Evolutionary conservation across 2,329 filamentous ascomycete species (phyloP).

Genomic region (Sporothrix sp.): DNA sequence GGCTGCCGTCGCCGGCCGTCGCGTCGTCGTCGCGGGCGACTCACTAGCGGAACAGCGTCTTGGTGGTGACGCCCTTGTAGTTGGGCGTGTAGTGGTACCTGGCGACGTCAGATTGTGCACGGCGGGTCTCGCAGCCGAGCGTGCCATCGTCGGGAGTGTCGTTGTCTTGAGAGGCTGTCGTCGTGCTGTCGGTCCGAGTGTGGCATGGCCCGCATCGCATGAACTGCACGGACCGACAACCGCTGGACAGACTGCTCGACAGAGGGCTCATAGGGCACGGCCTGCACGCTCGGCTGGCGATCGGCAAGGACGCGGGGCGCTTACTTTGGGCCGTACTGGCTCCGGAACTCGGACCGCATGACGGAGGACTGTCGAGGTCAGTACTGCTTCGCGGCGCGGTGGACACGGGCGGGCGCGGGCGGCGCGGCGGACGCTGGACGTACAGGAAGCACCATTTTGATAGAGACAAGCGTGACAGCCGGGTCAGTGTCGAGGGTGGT

Average conservation of each 20-base stretch:
- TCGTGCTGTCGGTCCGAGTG: too few relatives aligned
- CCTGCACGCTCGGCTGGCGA: too few relatives aligned
- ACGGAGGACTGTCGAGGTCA: constrained; percentile 40
- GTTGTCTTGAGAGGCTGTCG: too few relatives aligned
- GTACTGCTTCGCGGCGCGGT: too few relatives aligned
- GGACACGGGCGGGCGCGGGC: not conserved
- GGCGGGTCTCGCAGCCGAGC: not conserved
- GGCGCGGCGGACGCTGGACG: constrained; percentile 9
- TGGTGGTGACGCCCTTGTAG: constrained; percentile 39
- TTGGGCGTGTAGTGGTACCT: constrained; percentile 54
- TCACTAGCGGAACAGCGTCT: constrained; percentile 25
- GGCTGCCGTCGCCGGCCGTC: not conserved
- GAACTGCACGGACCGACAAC: too few relatives aligned
- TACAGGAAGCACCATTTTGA: constrained; percentile 25
- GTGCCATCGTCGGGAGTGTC: not conserved
- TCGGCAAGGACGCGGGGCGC: too few relatives aligned
- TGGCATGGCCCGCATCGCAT: too few relatives aligned
- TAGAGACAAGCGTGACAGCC: not conserved
- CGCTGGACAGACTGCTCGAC: too few relatives aligned
- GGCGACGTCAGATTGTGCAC: too few relatives aligned
- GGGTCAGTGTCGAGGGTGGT: constrained; percentile 8
- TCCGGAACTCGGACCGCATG: constrained; percentile 45
- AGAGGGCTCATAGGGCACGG: too few relatives aligned
- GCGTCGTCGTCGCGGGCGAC: not conserved
- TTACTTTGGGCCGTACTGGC: constrained; percentile 58